phyloP scores from a whole-genome alignment of 1,139 yeast genomes.

The Saccharomyces uvarum region DNA sequence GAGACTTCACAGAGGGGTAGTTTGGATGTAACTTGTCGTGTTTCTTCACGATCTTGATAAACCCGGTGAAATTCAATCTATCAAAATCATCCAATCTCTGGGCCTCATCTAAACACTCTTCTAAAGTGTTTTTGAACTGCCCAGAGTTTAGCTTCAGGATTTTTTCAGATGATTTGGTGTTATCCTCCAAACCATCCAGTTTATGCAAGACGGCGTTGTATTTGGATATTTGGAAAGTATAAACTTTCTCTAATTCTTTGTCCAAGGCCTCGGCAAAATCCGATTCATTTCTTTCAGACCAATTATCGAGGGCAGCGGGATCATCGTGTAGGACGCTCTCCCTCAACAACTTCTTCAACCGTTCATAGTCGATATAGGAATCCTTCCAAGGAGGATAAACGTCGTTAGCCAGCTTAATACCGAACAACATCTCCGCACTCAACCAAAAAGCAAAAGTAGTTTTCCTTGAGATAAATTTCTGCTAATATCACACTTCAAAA shows the following conservation, averaged over 20 bases:
- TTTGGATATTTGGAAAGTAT: conserved; percentile 68
- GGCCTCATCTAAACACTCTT: conserved; percentile 63
- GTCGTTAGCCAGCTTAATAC: conserved; percentile 73
- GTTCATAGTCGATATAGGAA: conserved; percentile 72
- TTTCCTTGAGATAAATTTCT: neutral
- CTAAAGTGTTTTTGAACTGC: conserved; percentile 56
- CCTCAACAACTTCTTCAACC: conserved; percentile 70
- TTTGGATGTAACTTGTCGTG: conserved; percentile 85
- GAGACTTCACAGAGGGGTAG: conserved; percentile 74
- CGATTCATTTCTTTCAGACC: conserved; percentile 81
- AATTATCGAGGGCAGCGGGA: conserved; percentile 34
- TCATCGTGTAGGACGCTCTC: conserved; percentile 35
- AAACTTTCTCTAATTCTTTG: conserved; percentile 84
- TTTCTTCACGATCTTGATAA: conserved; percentile 87
- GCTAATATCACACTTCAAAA: neutral
- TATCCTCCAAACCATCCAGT: conserved; percentile 55
- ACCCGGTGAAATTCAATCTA: conserved; percentile 88
- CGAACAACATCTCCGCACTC: conserved; percentile 60
- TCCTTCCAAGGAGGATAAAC: conserved; percentile 84
- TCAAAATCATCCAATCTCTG: conserved; percentile 86
- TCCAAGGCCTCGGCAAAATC: conserved; percentile 77
- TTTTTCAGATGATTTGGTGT: conserved; percentile 30
- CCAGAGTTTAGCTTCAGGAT: conserved; percentile 24
- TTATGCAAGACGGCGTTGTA: conserved; percentile 62
- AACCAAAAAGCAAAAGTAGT: neutral